phyloP scores from a whole-genome alignment of 495 filamentous ascomycete species.

The Podospora australis region DNA sequence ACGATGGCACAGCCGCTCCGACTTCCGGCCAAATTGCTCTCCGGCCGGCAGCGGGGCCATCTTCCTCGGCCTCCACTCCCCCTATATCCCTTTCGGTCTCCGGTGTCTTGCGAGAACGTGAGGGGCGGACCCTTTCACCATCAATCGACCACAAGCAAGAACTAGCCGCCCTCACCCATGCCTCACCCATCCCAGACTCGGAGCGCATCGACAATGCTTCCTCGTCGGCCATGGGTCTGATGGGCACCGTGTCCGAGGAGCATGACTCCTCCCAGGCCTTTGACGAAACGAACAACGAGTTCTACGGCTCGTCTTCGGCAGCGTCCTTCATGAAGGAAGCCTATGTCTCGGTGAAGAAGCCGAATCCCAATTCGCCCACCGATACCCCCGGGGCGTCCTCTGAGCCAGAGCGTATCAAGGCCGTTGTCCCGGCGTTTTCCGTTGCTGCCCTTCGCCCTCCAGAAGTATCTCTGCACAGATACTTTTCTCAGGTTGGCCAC shows the following conservation, averaged over 20 bases:
- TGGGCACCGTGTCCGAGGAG: conserved; percentile 26
- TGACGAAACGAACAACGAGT: conserved; percentile 27
- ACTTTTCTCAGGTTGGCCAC: conserved; percentile 10
- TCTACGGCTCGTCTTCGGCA: conserved; percentile 39
- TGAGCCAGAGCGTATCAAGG: too few species aligned
- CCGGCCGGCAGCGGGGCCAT: background rate
- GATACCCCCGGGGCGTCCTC: too few species aligned
- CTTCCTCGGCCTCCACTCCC: background rate
- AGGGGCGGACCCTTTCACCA: too few species aligned
- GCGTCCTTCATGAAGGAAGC: conserved; percentile 39
- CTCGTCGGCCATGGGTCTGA: conserved; percentile 29
- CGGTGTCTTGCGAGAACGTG: too few species aligned
- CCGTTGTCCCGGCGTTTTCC: background rate
- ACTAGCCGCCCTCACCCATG: background rate
- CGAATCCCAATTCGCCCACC: background rate
- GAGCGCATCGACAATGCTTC: conserved; percentile 1
- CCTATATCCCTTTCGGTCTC: too few species aligned
- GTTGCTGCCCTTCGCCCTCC: background rate
- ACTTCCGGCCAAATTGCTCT: too few species aligned
- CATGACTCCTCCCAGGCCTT: conserved; percentile 22
- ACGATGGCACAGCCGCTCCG: background rate
- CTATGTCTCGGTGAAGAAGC: conserved; percentile 23
- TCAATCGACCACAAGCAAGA: background rate
- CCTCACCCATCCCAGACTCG: background rate
- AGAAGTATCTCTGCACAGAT: background rate